Evolutionary conservation across 1,284 basidiomycete genomes (phyloP), one percentile per base, ranked within the genome.

Genomic region (Boletus calvinii): DNA sequence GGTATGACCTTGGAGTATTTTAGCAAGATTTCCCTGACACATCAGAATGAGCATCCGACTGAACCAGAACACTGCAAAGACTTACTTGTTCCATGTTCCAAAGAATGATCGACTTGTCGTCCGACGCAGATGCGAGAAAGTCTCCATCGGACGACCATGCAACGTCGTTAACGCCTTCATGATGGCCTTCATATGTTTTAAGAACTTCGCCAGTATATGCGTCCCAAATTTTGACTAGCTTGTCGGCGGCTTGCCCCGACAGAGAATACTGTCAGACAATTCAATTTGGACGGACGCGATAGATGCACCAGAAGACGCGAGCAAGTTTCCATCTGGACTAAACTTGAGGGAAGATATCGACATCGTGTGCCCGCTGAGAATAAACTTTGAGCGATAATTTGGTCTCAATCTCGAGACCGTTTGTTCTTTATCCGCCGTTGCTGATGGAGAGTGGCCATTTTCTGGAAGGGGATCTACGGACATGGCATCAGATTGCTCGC

Each of bases 41-140:
- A 24, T 40, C 8, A 10, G 41, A 36, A 34, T 55, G 5, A 61
- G 52, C 24, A 26, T 53, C 17, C 26, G 41, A 26, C n/a, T 18
- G 39, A 55, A 53, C 32, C 53, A 30, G 39, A 49, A 20, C 13
- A 48, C 17, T 50, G 17, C 40, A 32, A n/a, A 29, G 38, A 8
- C 79, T 52, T 57, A 88, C 87, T 50, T 74, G 65, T 61, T 89
- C 84, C 59, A 90, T 69, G 59, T 80, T 81, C 92, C 92, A 94
- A 59, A 97, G 80, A 36, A 85, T 79, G 46, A 94, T 81, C 0
- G 86, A 86, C 59, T 87, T 88, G 70, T 97, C 94, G 66, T 98
- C 94, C 3, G 92, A 94, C 1, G 92, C 94, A 41, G 90, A 92
- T 1, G 93, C 92, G 35, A 98, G 69, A 65, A 85, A 89, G 54